Evolutionary conservation across 495 filamentous ascomycete genomes (phyloP).

Genomic region (Aspergillus steynii): DNA sequence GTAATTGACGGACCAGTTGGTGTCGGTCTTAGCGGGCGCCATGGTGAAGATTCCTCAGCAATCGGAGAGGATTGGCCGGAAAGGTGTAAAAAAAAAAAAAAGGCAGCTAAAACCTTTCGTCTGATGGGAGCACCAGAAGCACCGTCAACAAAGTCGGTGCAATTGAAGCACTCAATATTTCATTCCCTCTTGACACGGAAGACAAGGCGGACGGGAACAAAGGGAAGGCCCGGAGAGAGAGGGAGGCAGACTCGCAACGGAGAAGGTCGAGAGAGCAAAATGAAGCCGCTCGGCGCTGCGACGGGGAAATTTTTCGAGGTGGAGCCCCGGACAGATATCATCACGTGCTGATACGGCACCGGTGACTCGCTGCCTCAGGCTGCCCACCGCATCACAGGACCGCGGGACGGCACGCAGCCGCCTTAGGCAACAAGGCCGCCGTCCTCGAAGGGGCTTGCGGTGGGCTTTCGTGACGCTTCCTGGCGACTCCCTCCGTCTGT

Average conservation of each 20-base stretch:
- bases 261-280: constrained; percentile 20
- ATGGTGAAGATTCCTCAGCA: constrained; percentile 26
- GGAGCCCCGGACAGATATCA: constrained; percentile 43
- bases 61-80: constrained; percentile 11
- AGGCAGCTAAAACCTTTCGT: constrained; percentile 6
- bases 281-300: constrained; percentile 22
- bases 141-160: constrained; percentile 3
- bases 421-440: constrained; percentile 23
- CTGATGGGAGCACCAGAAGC: constrained; percentile 1
- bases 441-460: neutral
- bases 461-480: no score
- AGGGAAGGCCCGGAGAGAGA: constrained; percentile 4
- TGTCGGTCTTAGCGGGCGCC: constrained; percentile 59
- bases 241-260: constrained; percentile 25
- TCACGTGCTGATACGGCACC: constrained; percentile 49
- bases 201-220: constrained; percentile 3
- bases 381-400: constrained; percentile 6
- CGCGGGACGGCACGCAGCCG: constrained; percentile 5
- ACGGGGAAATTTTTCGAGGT: constrained; percentile 52
- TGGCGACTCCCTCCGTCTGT: no score
- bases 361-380: constrained; percentile 7
- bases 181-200: constrained; percentile 11
- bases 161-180: constrained; percentile 4
- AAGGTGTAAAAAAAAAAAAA: constrained; percentile 21
- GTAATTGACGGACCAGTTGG: constrained; percentile 78